Percentiles rank a stretch among this genome's conserved stretches.
These are phyloP conservation scores for Penicillium sp. DNA, from an alignment of 2,329 filamentous ascomycete genomes.

Conservation along the genomic window DNA sequence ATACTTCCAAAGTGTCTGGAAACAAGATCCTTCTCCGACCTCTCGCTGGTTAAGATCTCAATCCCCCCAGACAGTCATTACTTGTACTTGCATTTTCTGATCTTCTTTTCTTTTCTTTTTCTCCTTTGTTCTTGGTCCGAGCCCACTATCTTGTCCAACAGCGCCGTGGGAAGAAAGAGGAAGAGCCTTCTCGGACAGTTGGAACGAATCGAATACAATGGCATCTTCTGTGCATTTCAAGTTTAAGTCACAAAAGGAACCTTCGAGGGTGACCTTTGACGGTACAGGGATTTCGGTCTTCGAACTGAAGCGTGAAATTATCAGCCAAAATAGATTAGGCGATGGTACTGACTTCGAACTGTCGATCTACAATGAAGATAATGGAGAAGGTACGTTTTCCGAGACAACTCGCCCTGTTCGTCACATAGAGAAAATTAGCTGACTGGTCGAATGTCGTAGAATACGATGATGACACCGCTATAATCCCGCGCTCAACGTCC, in stretches of 20 bases:
- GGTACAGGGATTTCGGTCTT: conserved; percentile 97
- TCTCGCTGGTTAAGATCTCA: conserved; percentile 1
- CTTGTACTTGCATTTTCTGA: conserved; percentile 16
- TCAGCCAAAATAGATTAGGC: conserved; percentile 85
- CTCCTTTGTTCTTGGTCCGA: conserved; percentile 9
- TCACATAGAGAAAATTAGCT: not conserved
- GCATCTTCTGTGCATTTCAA: conserved; percentile 99
- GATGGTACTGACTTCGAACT: conserved; percentile 97
- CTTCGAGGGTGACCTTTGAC: conserved; percentile 90
- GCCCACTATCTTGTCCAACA: conserved; percentile 23
- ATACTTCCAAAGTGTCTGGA: conserved; percentile 9
- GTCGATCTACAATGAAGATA: conserved; percentile 88
- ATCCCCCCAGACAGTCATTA: conserved; percentile 12
- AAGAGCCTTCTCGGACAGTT: conserved; percentile 12
- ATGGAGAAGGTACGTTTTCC: conserved; percentile 71
- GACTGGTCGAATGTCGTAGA: conserved; percentile 50
- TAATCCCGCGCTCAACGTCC: conserved; percentile 90
- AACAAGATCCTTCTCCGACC: conserved; percentile 6
- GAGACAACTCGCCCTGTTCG: not conserved
- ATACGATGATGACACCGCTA: conserved; percentile 96
- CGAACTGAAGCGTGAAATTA: conserved; percentile 98
- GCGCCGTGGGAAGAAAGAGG: conserved; percentile 21
- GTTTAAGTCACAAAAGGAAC: conserved; percentile 98
- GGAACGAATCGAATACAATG: conserved; percentile 58
- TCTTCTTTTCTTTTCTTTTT: conserved; percentile 14